Evolutionary conservation across 2,329 filamentous ascomycete species (phyloP).

Genomic region (Alternaria rosae): DNA sequence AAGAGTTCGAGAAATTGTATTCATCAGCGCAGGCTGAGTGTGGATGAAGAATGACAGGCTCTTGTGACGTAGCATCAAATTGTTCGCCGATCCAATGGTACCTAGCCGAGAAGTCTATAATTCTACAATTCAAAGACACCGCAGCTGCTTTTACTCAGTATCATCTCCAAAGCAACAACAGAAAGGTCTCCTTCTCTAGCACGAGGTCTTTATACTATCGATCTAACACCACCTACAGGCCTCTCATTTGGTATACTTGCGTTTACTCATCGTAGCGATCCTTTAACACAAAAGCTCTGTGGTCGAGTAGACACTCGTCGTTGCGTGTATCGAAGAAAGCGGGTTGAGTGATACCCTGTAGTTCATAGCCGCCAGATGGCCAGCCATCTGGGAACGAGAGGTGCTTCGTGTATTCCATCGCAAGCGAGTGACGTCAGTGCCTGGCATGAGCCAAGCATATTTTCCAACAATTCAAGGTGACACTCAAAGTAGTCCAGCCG

Average conservation of each 20-base stretch:
- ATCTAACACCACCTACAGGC: background rate
- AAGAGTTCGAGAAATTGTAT: background rate
- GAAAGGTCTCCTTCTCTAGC: background rate
- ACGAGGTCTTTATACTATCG: background rate
- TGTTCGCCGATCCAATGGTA: background rate
- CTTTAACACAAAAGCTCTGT: background rate
- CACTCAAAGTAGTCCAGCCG: background rate
- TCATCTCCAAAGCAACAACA: background rate
- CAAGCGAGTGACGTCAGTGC: background rate
- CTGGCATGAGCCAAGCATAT: background rate
- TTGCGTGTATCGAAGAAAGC: background rate
- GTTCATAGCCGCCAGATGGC: background rate
- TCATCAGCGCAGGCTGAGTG: background rate
- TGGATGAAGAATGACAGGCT: background rate
- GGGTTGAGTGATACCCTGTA: background rate
- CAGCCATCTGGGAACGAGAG: background rate
- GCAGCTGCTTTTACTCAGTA: background rate
- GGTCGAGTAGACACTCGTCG: background rate
- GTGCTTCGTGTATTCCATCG: background rate
- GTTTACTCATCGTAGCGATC: background rate
- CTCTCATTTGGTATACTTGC: background rate
- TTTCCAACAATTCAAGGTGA: background rate
- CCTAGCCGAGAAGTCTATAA: background rate
- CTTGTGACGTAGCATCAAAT: background rate
- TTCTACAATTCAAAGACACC: background rate